Evolutionary conservation across 371 early-diverging fungal genomes (phyloP).

Genomic region (Funneliformis caledonium): DNA sequence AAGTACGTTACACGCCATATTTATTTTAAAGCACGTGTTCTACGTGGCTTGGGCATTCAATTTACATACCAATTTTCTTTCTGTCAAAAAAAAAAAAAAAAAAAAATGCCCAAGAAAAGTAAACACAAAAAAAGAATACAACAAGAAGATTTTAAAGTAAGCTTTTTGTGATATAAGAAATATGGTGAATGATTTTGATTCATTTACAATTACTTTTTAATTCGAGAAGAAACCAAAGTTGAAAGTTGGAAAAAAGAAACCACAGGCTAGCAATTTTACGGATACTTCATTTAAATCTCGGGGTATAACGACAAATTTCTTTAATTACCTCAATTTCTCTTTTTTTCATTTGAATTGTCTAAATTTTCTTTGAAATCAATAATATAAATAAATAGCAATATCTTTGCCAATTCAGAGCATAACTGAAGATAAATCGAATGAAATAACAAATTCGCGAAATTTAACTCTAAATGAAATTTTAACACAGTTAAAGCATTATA

Average conservation of each 20-base stretch:
- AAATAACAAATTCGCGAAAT: constrained; percentile 73
- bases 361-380: neutral
- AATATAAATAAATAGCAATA: constrained; percentile 59
- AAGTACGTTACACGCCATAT: too few species aligned
- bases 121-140: constrained; percentile 29
- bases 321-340: neutral
- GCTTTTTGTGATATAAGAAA: neutral
- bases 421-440: constrained; percentile 71
- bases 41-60: too few species aligned
- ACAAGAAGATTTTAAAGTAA: constrained; percentile 37
- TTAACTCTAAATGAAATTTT: constrained; percentile 74
- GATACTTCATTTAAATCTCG: constrained; percentile 86
- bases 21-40: too few species aligned
- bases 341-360: neutral
- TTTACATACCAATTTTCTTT: too few species aligned
- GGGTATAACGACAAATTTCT: constrained; percentile 51
- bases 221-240: constrained; percentile 79
- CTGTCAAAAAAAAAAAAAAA: too few species aligned
- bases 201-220: neutral
- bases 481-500: constrained; percentile 79
- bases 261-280: constrained; percentile 76
- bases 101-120: constrained; percentile 18
- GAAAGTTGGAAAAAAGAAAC: constrained; percentile 90
- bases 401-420: constrained; percentile 78
- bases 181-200: neutral